Evolutionary conservation across 768 basidiomycete species (phyloP), one percentile per base, ranked within the genome.

Genomic region (Tylopilus sp.): DNA sequence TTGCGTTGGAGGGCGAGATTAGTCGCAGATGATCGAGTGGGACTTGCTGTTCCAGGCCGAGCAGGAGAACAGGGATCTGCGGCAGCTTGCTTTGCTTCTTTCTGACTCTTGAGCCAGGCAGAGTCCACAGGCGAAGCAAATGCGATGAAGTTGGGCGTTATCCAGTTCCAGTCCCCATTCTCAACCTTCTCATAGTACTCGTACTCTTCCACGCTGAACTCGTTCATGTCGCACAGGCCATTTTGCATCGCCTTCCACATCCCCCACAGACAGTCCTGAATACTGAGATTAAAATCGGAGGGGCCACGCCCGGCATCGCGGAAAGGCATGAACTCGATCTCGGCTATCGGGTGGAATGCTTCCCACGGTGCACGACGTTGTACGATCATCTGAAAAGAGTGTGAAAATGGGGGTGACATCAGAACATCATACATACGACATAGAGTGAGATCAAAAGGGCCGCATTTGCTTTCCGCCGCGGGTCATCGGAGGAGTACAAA

Each of bases 91-190:
- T 77, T 79, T 55, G 74, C 76, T 56, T 87, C 86, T 67, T 81
- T 86, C 69, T 86, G 79, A 41, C 72, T 78, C 71, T 91, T 91
- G 60, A 93, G 77, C 82, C 87, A 95, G 35, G 75, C 74, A 0
- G 81, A 74, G 64, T 95, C 91, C 55, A 91, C 81, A 0, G 94
- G 95, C 0, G 91, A 94, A 4, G 95, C 95, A 60, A 98, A 95
- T 11, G 95, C 93, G 60, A 98, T 88, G 63, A 94, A 93, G 56
- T 87, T 80, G 2, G 91, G 90, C 0, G 91, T 91, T 70, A 93
- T 78, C 91, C 91, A 95, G 63, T 95, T 95, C 88, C 92, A 94
- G 68, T 95, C 93, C 13, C 91, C 89, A 63, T 93, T 92, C 70
- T 93, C 91, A 39, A 95, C 93, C 70, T 94, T 94, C 67, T 98